Evolutionary conservation across 192 early-diverging fungal genomes (phyloP), one percentile per base, ranked within the genome.

Genomic region (Spinellus fusiger): DNA sequence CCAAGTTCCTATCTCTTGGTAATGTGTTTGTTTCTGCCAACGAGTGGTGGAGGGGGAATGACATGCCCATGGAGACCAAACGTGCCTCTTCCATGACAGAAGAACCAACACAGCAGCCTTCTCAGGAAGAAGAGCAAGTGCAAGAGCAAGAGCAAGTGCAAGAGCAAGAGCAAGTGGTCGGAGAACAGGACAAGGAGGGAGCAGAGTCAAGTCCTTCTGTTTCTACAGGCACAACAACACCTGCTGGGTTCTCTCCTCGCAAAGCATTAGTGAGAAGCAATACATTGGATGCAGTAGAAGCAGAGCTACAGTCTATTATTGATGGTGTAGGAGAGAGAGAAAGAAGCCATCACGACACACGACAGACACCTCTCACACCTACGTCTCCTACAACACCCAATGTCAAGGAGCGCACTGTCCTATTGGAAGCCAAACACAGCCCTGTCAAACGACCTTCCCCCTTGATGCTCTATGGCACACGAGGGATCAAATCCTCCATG

Each of bases 231-330:
- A n/a, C n/a, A n/a, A n/a, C n/a, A n/a, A n/a, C n/a, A n/a, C n/a
- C n/a, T n/a, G n/a, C n/a, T n/a, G n/a, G n/a, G n/a, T n/a, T n/a
- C n/a, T n/a, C n/a, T n/a, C n/a, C n/a, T 31, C 51, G 32, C 6
- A 32, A 47, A 12, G 34, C 31, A 29, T 52, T 49, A 6, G 51
- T 53, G 40, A 46, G 70, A 59, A 53, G 56, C 18, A 62, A 65
- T 26, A 75, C 79, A 12, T 73, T 84, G 5, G 79, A 84, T 35
- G 81, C 76, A 8, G 73, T 77, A 2, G 73, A 77, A 59, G 76
- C 81, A 4, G 79, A 74, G 18, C 56, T 84, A n/a, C 67, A 71
- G 13, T 75, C 79, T 0, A 84, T 84, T 28, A 70, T 84, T 57
- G 79, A 82, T 22, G 70, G 48, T 31, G 49, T 44, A 53, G 57